Evolutionary conservation across 2,329 filamentous ascomycete species (phyloP).

Genomic region (Colletotrichum gloeosporioides): DNA sequence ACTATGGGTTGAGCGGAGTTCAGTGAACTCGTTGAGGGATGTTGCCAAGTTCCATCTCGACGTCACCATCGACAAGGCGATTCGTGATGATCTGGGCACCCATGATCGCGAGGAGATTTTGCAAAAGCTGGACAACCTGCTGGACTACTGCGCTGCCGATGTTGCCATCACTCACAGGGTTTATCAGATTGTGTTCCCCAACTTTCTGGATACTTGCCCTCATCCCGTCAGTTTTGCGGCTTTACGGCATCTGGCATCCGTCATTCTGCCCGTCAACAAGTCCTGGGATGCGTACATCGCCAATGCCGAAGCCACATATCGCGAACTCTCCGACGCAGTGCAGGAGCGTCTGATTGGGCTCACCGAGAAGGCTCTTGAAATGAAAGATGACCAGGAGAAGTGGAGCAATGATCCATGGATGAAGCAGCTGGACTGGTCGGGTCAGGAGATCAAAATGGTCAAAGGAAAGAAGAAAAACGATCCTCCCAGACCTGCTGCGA

Average conservation of each 20-base stretch:
- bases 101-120: conserved; percentile 75
- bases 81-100: conserved; percentile 85
- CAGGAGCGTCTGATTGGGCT: conserved; percentile 75
- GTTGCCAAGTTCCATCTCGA: conserved; percentile 97
- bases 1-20: conserved; percentile 93
- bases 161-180: conserved; percentile 91
- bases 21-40: conserved; percentile 91
- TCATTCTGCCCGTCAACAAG: conserved; percentile 88
- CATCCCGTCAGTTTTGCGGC: conserved; percentile 98
- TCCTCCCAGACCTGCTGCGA: conserved; percentile 74
- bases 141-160: conserved; percentile 95
- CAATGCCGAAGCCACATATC: conserved; percentile 86
- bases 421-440: conserved; percentile 92
- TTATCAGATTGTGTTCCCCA: conserved; percentile 92
- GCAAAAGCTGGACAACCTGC: conserved; percentile 76
- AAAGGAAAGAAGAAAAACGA: conserved; percentile 91
- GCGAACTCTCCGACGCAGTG: conserved; percentile 77
- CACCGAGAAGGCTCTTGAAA: conserved; percentile 76
- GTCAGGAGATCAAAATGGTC: conserved; percentile 88
- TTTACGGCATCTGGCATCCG: conserved; percentile 87
- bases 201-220: conserved; percentile 87
- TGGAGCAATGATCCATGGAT: conserved; percentile 90
- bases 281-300: conserved; percentile 86
- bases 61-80: conserved; percentile 87
- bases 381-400: conserved; percentile 71